Percentiles rank a stretch among this genome's conserved stretches.
Evolutionary conservation across 139 green algal genomes (phyloP).

Genomic region (Micractinium sp.): DNA sequence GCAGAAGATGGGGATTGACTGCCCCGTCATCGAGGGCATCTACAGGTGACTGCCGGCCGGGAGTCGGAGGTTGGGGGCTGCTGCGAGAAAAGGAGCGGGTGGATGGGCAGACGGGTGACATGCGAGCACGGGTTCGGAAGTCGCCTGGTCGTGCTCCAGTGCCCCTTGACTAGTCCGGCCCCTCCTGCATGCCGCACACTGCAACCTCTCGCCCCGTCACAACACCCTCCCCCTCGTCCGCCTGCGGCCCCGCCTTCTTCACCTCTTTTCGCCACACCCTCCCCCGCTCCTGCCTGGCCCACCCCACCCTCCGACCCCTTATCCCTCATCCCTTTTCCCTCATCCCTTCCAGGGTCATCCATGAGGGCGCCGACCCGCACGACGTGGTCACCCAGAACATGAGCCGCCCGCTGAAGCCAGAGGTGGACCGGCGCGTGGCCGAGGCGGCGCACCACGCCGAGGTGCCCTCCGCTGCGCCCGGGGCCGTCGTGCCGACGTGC

Average conservation of each 20-base stretch:
- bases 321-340: not conserved
- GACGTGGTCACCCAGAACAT: constrained; percentile 50
- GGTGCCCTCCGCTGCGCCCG: not conserved
- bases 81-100: no score
- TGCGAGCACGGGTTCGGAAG: no score
- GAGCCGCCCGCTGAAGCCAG: constrained; percentile 41
- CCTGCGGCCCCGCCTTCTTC: no score
- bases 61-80: no score
- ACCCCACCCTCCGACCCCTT: not conserved
- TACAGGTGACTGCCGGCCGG: constrained; percentile 66
- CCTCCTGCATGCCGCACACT: not conserved
- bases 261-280: no score
- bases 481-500: not conserved
- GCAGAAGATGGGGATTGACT: constrained; percentile 69
- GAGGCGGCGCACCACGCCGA: constrained; percentile 35
- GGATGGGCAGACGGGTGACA: no score
- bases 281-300: not conserved
- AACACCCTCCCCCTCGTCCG: not conserved
- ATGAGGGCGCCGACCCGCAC: constrained; percentile 67
- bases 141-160: no score
- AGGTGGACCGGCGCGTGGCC: constrained; percentile 36
- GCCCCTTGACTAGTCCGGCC: not conserved
- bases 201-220: not conserved
- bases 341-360: constrained; percentile 23
- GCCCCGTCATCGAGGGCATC: constrained; percentile 85